Percentiles rank a stretch among this genome's conserved stretches.
Conservation (phyloP, 495 filamentous ascomycete species). For the Paragyromitra xinjiangensis region DNA sequence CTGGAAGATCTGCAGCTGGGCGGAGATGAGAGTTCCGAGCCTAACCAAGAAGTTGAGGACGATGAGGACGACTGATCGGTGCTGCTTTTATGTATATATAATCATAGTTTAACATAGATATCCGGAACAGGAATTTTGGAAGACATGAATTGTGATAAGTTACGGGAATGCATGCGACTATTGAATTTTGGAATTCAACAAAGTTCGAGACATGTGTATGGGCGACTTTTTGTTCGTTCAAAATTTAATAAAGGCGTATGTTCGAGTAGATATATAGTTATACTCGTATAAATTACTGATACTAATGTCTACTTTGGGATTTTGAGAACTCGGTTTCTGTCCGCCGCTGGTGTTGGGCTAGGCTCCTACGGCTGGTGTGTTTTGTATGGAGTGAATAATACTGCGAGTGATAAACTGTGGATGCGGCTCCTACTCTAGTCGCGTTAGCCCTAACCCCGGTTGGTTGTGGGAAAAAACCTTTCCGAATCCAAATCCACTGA, state of each 20-base stretch:
- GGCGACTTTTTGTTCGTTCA: not conserved
- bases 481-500: not conserved
- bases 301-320: not conserved
- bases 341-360: not conserved
- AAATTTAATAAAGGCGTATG: not conserved
- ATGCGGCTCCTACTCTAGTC: conserved; percentile 1
- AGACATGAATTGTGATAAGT: not conserved
- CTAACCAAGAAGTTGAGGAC: not conserved
- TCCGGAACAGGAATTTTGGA: not conserved
- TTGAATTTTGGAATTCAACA: too few relatives aligned
- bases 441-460: conserved; percentile 8
- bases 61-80: not conserved
- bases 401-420: too few relatives aligned
- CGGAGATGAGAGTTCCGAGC: not conserved
- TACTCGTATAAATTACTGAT: not conserved
- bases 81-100: not conserved
- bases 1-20: not conserved
- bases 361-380: too few relatives aligned
- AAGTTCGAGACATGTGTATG: too few relatives aligned
- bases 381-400: too few relatives aligned
- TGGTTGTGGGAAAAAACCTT: conserved; percentile 9
- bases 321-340: not conserved
- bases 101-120: not conserved
- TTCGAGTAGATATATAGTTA: not conserved
- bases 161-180: too few relatives aligned